A percentile compares a stretch with the other conserved stretches of the same genome.
Evolutionary conservation across 23 red algal genomes (phyloP).

Genomic region (Gracilaria gracilis): DNA sequence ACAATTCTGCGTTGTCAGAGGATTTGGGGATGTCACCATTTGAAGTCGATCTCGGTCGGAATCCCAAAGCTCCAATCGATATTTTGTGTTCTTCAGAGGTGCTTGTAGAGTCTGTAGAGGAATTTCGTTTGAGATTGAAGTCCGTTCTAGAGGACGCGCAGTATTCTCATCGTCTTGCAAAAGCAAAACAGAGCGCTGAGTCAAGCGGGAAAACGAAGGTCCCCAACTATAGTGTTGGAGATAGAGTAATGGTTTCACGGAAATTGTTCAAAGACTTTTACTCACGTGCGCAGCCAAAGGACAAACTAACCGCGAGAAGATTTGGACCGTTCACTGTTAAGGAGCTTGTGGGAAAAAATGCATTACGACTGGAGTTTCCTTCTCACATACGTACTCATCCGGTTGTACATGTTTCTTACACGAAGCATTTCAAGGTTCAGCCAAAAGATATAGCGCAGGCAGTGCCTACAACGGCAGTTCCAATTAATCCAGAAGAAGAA

Average conservation of each 20-base stretch:
- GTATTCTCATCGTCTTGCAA: slow-evolving; percentile 8
- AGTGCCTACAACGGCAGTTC: no score
- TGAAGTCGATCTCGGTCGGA: background rate
- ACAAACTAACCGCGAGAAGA: background rate
- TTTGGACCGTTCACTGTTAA: slow-evolving; percentile 12
- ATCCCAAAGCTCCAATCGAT: slow-evolving; percentile 3
- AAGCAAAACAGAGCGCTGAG: slow-evolving; percentile 22
- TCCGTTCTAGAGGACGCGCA: slow-evolving; percentile 20
- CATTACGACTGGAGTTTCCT: slow-evolving; percentile 28
- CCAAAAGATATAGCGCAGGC: background rate
- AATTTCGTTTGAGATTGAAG: background rate
- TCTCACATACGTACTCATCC: slow-evolving; percentile 23
- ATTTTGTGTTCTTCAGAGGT: background rate
- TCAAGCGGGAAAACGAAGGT: no score
- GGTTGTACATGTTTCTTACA: slow-evolving; percentile 15
- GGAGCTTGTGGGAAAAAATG: slow-evolving; percentile 40
- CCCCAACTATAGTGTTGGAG: background rate
- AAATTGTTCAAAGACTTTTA: background rate
- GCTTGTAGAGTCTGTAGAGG: background rate
- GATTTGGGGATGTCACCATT: slow-evolving; percentile 30
- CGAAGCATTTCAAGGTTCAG: background rate
- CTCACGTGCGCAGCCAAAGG: background rate
- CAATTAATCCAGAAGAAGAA: no score
- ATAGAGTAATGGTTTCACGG: background rate
- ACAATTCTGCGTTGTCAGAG: background rate